Evolutionary conservation across 2,329 filamentous ascomycete genomes (phyloP).

Genomic region (Aspergillus melleus): DNA sequence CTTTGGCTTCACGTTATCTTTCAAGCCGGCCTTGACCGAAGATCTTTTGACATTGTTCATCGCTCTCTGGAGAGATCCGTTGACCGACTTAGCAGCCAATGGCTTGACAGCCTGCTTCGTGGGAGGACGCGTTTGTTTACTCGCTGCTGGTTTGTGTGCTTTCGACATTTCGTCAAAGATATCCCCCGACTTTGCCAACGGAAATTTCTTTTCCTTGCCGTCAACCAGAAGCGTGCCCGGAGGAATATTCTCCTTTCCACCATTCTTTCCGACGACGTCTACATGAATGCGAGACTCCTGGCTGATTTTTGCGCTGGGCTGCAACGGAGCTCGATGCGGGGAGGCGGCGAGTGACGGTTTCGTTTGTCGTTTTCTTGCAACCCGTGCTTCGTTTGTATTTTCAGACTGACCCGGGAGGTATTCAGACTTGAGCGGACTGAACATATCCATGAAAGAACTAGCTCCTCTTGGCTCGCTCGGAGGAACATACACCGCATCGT

Average conservation of each 20-base stretch:
- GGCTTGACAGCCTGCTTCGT: constrained; percentile 3
- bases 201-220: constrained; percentile 20
- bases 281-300: constrained; percentile 44
- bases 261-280: constrained; percentile 55
- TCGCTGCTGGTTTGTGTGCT: constrained; percentile 18
- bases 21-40: background rate
- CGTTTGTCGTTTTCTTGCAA: constrained; percentile 32
- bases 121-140: background rate
- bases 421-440: constrained; percentile 40
- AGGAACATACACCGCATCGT: constrained; percentile 44
- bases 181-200: constrained; percentile 22
- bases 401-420: constrained; percentile 8
- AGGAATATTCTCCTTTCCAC: constrained; percentile 64
- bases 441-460: constrained; percentile 45
- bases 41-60: constrained; percentile 11
- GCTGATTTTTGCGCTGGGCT: constrained; percentile 38
- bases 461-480: constrained; percentile 44
- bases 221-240: constrained; percentile 40
- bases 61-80: constrained; percentile 6
- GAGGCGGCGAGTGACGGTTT: constrained; percentile 23
- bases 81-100: constrained; percentile 8
- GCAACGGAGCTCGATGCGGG: constrained; percentile 48
- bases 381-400: constrained; percentile 31
- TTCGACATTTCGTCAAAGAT: constrained; percentile 19
- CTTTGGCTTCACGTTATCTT: constrained; percentile 7